These are phyloP conservation scores for Xylaria longipes DNA, from an alignment of 495 filamentous ascomycete species.

Conservation along the genomic window DNA sequence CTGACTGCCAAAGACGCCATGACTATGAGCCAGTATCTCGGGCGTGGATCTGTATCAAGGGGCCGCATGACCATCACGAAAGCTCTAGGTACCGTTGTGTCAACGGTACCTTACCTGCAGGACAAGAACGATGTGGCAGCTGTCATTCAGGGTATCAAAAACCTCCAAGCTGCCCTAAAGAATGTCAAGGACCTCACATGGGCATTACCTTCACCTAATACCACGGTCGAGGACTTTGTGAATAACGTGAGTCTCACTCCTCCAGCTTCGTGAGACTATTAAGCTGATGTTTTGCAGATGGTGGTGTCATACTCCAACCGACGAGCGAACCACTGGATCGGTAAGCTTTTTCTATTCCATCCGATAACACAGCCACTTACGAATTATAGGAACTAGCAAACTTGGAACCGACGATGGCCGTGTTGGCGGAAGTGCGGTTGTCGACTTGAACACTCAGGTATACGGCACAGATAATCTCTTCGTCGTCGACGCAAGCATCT, in stretches of 20 bases:
- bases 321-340: conserved; percentile 67
- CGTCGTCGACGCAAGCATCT: conserved; percentile 62
- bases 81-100: conserved; percentile 60
- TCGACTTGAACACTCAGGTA: conserved; percentile 69
- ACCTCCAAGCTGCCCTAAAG: conserved; percentile 61
- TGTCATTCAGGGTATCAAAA: conserved; percentile 61
- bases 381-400: conserved; percentile 54
- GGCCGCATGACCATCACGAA: conserved; percentile 69
- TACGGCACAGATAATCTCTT: conserved; percentile 70
- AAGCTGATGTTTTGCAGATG: conserved; percentile 35
- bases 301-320: conserved; percentile 55
- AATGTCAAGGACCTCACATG: conserved; percentile 57
- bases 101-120: conserved; percentile 60
- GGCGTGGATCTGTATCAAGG: conserved; percentile 65
- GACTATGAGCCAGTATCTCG: conserved; percentile 70
- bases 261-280: background rate
- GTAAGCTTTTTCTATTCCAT: conserved; percentile 10
- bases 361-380: background rate
- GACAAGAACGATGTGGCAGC: conserved; percentile 58
- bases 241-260: conserved; percentile 36
- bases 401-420: conserved; percentile 66
- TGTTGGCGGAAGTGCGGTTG: conserved; percentile 60
- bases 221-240: conserved; percentile 58
- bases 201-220: conserved; percentile 53
- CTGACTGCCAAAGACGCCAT: conserved; percentile 52